phyloP scores from a whole-genome alignment of 805 yeast species.

The Ogataea chonburiensis region DNA sequence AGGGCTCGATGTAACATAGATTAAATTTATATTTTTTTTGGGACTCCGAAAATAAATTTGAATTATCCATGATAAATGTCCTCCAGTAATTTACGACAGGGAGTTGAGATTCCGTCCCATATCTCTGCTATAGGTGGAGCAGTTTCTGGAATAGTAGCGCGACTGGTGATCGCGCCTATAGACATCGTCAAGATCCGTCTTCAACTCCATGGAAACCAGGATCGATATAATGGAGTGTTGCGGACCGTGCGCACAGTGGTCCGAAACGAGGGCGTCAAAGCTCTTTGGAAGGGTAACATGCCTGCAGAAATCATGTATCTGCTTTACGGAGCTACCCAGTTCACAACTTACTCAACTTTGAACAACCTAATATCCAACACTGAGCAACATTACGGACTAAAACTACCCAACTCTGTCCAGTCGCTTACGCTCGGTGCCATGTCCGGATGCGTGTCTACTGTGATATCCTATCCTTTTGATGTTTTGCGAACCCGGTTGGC shows the following conservation, averaged over 20 bases:
- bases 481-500: constrained; percentile 84
- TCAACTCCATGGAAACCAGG: constrained; percentile 49
- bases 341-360: constrained; percentile 62
- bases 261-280: constrained; percentile 55
- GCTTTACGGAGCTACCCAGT: constrained; percentile 82
- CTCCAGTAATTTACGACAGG: constrained; percentile 32
- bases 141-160: constrained; percentile 58
- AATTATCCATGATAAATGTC: constrained; percentile 15
- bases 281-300: constrained; percentile 94
- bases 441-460: constrained; percentile 75
- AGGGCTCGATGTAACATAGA: constrained; percentile 2
- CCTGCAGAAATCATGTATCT: constrained; percentile 89
- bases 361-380: constrained; percentile 43
- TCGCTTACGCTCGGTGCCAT: constrained; percentile 65
- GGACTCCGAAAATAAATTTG: constrained; percentile 5
- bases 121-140: constrained; percentile 71
- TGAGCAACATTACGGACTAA: constrained; percentile 25
- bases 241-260: constrained; percentile 44
- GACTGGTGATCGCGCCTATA: constrained; percentile 64
- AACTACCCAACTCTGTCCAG: constrained; percentile 39
- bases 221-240: constrained; percentile 36
- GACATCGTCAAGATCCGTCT: constrained; percentile 76
- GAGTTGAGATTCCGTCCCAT: constrained; percentile 49
- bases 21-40: constrained; percentile 3
- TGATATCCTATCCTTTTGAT: constrained; percentile 84